Evolutionary conservation across 495 filamentous ascomycete genomes (phyloP), one percentile per base, ranked within the genome.

Genomic region (Aspergillus affinis): DNA sequence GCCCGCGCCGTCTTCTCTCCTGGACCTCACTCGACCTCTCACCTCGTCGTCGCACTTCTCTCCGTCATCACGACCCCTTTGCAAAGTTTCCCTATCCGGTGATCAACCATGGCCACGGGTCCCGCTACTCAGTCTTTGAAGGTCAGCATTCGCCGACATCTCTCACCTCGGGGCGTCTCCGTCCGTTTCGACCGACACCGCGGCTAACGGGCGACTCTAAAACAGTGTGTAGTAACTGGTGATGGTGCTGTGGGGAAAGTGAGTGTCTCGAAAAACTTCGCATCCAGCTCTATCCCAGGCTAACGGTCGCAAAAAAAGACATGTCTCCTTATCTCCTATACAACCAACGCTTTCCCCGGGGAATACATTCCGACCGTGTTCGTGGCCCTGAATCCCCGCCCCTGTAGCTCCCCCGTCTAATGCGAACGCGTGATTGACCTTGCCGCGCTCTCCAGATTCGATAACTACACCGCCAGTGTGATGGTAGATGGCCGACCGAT

Each of bases 311-410:
- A 67, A n/a, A n/a, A n/a, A n/a, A n/a, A 98, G 95, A 98, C 94
- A 81, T 98, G 94, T 81, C 89, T 98, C 58, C 88, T 98, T 65
- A 98, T 98, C 71, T 98, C 94, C 19, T 98, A 98, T 75, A 98
- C 94, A 45, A 98, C 94, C 52, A 98, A 98, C 82, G 94, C 94
- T 46, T 98, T 98, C 75, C 94, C 94, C 17, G 94, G 94, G 64
- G 94, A 98, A 81, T 98, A 98, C 72, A 97, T 98, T 71, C 94
- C 94, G 65, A 98, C 94, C 60, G 95, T 98, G 93, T 98, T 79
- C 82, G 90, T 87, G 54, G 51, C 51, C 52, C 48, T 59, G 19
- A n/a, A 59, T 55, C 54, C 56, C 44, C 55, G 51, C 59, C 59
- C 50, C 18, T 48, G 41, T 58, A 51, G 41, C 60, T 30, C 18